Base-by-base conservation (phyloP, 2,329 filamentous ascomycete genomes). In the Stagonosporopsis cucurbitacearum region DNA sequence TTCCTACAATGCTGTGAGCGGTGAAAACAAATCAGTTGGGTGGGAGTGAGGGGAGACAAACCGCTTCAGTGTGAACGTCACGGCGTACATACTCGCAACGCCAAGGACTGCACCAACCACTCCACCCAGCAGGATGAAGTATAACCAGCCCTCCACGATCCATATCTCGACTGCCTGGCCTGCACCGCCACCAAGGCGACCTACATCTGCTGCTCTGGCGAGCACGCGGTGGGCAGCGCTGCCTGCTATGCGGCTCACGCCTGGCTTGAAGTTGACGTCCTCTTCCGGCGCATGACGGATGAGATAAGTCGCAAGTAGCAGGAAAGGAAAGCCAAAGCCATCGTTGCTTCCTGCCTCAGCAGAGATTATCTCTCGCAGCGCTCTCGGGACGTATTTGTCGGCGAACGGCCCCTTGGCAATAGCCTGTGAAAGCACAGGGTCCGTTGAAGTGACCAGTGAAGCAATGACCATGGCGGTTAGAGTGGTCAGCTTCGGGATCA, bases 371-470 rank as follows among this genome's bases (percentile, higher is more conserved):
- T 87, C 84, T 25, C 85, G 80, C 4, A 88, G 74, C 3, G 80
- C 77, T 1, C 84, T 79, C 9, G 81, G 77, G 2, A 88, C 84
- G 54, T 81, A 87, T 56, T 85, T 86, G 63, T 88, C 85, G 0
- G 86, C 79, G 60, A 88, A 87, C 0, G 84, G 82, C 0, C 84
- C 84, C 66, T 87, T 87, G 17, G 85, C 86, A 15, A 87, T 80
- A 23, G 84, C 83, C 62, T 87, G 84, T 0, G 84, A 86, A 5
- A 88, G 75, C n/a, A 87, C 78, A 0, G 85, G 85, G 57, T 87
- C 86, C 0, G 85, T 88, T 52, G 80, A 86, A 3, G 85, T 86
- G 11, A 87, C 84, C 46, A 83, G 86, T 0, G 85, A 84, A 2
- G 79, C 84, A 56, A 88, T 84, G 19, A 84, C 84, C 36, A 88